Evolutionary conservation across 805 yeast species (phyloP), one percentile per base, ranked within the genome.

Genomic region (Starmerella cellae): DNA sequence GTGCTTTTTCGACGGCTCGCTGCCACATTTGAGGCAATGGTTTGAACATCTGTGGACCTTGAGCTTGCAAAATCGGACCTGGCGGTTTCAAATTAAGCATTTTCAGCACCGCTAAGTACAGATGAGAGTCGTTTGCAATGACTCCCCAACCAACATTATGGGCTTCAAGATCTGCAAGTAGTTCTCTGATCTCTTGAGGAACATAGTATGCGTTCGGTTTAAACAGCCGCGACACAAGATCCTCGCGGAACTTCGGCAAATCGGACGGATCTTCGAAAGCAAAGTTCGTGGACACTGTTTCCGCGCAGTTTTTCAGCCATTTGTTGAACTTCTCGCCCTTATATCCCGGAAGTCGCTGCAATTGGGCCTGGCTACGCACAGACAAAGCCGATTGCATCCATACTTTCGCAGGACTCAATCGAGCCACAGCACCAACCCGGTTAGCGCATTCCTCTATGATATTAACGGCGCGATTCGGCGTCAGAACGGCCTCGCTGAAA

Each of bases 141-240:
- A 57, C 41, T 1, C 61, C 61, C 59, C 59, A 57, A 8, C 33
- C 45, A 16, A 56, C 48, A 0, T 36, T 45, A 14, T 38, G 35
- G 1, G 39, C 34, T 2, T 47, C 37, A 14, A 53, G 41, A 8
- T 21, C 31, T 8, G 23, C 35, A 2, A 55, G 28, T 18, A 55
- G 44, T 6, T 36, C 39, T 2, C 39, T 40, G 4, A 43, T 42
- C 4, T 41, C 46, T 3, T 29, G 37, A 2, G 55, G 49, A 1
- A 54, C 49, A 14, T n/a, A 30, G 38, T 50, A 56, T 18, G 38
- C 36, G 2, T 34, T 34, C 0, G 53, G 53, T 27, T 42, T 43
- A 19, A 37, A 41, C 22, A 54, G 37, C 16, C 38, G 26, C 13
- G 31, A 14, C 31, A 31, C 9, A n/a, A 48, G 23, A 3, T 17